Evolutionary conservation across 306 rosid genomes (phyloP).

Genomic region (Corylus americana): DNA sequence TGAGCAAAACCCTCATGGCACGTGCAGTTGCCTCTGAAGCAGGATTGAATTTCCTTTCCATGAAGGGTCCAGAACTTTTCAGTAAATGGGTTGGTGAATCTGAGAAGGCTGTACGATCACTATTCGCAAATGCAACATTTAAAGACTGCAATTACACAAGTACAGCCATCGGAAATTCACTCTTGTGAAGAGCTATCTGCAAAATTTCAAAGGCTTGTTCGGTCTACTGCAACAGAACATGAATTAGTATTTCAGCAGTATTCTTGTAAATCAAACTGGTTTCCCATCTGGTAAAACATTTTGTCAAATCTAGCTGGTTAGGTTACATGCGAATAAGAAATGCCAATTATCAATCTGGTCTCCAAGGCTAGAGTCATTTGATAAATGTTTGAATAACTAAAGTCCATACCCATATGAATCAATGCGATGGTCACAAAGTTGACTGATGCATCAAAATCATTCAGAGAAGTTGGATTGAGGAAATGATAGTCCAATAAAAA

Average conservation of each 20-base stretch:
- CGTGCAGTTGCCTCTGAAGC: constrained; percentile 96
- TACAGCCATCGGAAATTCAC: constrained; percentile 64
- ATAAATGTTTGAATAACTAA: neutral
- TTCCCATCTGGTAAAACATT: constrained; percentile 48
- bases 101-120: constrained; percentile 89
- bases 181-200: constrained; percentile 63
- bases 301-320: neutral
- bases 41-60: constrained; percentile 82
- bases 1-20: constrained; percentile 98
- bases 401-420: neutral
- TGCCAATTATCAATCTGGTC: neutral
- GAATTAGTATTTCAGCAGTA: constrained; percentile 29
- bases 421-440: neutral
- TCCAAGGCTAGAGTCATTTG: neutral
- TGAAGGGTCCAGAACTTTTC: constrained; percentile 96
- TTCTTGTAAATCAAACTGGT: constrained; percentile 26
- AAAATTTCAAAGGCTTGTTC: constrained; percentile 73
- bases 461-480: neutral
- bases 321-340: neutral
- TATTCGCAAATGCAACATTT: constrained; percentile 90
- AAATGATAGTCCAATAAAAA: neutral
- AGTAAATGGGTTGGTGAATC: constrained; percentile 99
- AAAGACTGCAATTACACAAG: constrained; percentile 54
- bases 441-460: neutral
- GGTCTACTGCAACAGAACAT: constrained; percentile 39